Evolutionary conservation across 345 rosid genomes (phyloP).

Genomic region (Diplotaxis tenuifolia): DNA sequence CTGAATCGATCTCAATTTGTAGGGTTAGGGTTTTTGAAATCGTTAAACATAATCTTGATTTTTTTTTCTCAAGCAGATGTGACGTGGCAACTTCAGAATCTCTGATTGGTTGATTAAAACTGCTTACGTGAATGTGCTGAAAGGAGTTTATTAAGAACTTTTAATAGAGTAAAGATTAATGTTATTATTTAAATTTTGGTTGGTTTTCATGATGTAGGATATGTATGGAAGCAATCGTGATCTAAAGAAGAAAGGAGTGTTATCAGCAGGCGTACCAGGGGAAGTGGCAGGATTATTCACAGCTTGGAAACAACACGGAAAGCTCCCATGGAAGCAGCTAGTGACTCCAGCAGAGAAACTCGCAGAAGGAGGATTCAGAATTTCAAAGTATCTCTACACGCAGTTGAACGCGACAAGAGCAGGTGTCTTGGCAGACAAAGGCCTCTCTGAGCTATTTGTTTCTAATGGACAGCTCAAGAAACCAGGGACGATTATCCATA

Average conservation of each 20-base stretch:
- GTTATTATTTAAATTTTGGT: too few relatives aligned
- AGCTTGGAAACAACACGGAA: constrained; percentile 56
- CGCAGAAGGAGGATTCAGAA: constrained; percentile 45
- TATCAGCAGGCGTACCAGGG: constrained; percentile 62
- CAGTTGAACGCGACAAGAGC: constrained; percentile 40
- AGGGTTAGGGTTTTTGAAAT: too few relatives aligned
- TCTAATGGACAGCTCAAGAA: constrained; percentile 44
- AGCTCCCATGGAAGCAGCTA: constrained; percentile 50
- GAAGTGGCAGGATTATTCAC: constrained; percentile 52
- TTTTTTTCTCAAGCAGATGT: too few relatives aligned
- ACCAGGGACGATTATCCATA: constrained; percentile 40
- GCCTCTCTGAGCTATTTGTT: constrained; percentile 44
- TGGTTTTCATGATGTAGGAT: constrained; percentile 36
- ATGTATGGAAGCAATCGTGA: constrained; percentile 47
- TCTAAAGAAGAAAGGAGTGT: constrained; percentile 43
- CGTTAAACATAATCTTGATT: too few relatives aligned
- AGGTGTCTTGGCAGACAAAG: constrained; percentile 48
- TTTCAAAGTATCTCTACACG: constrained; percentile 50
- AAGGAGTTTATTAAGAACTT: too few relatives aligned
- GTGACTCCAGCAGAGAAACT: constrained; percentile 49
- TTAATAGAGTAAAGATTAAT: too few relatives aligned
- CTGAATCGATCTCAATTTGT: too few relatives aligned
- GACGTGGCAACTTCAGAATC: too few relatives aligned
- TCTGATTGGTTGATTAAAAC: too few relatives aligned
- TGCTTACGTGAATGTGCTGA: too few relatives aligned